A percentile compares a stretch with the other conserved stretches of the same genome.
phyloP scores from a whole-genome alignment of 2,329 filamentous ascomycete species.

The Xylaria sp. region DNA sequence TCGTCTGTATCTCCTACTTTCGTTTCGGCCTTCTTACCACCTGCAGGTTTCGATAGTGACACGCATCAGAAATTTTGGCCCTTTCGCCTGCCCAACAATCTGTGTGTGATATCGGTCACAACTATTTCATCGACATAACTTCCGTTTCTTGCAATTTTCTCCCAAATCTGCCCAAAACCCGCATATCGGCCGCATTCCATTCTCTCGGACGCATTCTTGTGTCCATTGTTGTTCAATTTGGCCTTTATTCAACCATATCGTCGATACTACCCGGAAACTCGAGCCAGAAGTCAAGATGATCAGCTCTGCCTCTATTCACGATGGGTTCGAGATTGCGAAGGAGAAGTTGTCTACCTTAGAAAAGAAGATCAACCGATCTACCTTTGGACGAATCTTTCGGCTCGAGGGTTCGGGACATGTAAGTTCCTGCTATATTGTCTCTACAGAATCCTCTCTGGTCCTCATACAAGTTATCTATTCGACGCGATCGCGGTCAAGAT shows the following conservation, averaged over 20 bases:
- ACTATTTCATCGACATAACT: slow-evolving; percentile 6
- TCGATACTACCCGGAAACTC: neutral
- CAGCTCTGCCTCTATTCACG: slow-evolving; percentile 25
- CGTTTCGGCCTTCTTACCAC: neutral
- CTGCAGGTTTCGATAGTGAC: slow-evolving; percentile 10
- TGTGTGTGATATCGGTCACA: slow-evolving; percentile 4
- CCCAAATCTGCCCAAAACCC: neutral
- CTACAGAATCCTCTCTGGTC: neutral
- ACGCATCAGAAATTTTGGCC: neutral
- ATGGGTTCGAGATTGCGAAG: slow-evolving; percentile 36
- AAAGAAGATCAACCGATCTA: slow-evolving; percentile 51
- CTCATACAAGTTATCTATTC: neutral
- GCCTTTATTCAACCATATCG: neutral
- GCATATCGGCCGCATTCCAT: neutral
- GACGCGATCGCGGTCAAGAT: neutral
- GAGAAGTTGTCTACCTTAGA: slow-evolving; percentile 43
- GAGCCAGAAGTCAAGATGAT: slow-evolving; percentile 24
- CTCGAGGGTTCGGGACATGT: slow-evolving; percentile 74
- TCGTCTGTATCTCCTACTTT: slow-evolving; percentile 12
- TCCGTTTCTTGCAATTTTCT: slow-evolving; percentile 4
- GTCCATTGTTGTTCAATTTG: neutral
- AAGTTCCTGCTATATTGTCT: slow-evolving; percentile 48
- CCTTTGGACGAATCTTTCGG: slow-evolving; percentile 68
- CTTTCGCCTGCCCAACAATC: neutral
- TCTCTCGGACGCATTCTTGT: neutral